Evolutionary conservation across 129 eudicot genomes (phyloP).

Genomic region (Flaveria robusta): DNA sequence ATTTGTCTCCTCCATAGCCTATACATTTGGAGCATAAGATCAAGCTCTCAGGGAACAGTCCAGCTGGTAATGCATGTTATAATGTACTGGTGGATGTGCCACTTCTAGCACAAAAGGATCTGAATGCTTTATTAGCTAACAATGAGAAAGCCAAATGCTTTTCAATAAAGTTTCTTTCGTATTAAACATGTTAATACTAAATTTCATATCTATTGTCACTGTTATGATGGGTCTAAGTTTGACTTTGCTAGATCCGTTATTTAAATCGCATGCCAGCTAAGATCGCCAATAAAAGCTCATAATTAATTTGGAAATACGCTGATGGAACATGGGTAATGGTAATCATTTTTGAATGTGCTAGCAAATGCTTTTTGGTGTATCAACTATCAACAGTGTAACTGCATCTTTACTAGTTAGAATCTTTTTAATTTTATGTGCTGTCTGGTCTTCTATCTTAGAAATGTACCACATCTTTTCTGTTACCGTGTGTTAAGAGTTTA

Average conservation of each 20-base stretch:
- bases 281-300: slow-evolving; percentile 56
- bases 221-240: not conserved
- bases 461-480: not conserved
- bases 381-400: slow-evolving; percentile 10
- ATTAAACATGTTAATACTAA: not conserved
- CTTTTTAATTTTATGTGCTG: slow-evolving; percentile 4
- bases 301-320: slow-evolving; percentile 22
- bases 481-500: not conserved
- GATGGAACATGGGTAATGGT: slow-evolving; percentile 17
- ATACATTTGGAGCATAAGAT: slow-evolving; percentile 88
- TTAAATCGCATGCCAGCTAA: slow-evolving; percentile 60
- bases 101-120: slow-evolving; percentile 72
- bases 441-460: slow-evolving; percentile 23
- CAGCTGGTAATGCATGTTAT: slow-evolving; percentile 87
- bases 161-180: not conserved
- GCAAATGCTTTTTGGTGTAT: slow-evolving; percentile 14
- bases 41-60: slow-evolving; percentile 82
- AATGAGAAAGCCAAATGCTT: slow-evolving; percentile 82
- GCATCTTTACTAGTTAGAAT: slow-evolving; percentile 19
- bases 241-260: slow-evolving; percentile 44
- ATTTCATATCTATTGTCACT: not conserved
- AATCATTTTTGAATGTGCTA: slow-evolving; percentile 18
- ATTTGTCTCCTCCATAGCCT: slow-evolving; percentile 82
- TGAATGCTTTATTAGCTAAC: slow-evolving; percentile 69
- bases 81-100: slow-evolving; percentile 93